A percentile compares a stretch with the other conserved stretches of the same genome.
These are phyloP conservation scores for Corchorus olitorius DNA, from an alignment of 345 rosid species.

Conservation along the genomic window DNA sequence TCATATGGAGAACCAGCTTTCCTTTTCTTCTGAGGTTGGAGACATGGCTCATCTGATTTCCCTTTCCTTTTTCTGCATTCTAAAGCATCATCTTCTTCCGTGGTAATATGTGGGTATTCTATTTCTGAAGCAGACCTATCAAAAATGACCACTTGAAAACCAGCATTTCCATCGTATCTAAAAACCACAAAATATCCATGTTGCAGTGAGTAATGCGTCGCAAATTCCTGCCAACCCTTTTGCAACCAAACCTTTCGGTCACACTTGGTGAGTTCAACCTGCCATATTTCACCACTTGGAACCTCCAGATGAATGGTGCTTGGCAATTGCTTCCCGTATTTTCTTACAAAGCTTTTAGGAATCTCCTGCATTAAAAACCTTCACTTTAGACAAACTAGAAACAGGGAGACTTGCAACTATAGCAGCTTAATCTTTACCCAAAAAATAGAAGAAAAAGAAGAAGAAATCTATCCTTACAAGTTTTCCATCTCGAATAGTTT, in stretches of 20 bases:
- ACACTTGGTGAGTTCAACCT: constrained; percentile 23
- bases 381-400: no score
- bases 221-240: constrained; percentile 41
- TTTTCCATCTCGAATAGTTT: no score
- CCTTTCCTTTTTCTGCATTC: not conserved
- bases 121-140: constrained; percentile 27
- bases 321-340: constrained; percentile 19
- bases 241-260: constrained; percentile 20
- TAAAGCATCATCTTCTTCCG: not conserved
- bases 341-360: constrained; percentile 19
- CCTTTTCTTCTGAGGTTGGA: not conserved
- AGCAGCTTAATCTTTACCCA: no score
- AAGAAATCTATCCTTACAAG: no score
- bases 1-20: not conserved
- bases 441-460: no score
- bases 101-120: constrained; percentile 17
- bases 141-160: constrained; percentile 28
- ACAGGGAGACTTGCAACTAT: no score
- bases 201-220: constrained; percentile 22
- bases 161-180: constrained; percentile 19
- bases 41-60: not conserved
- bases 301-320: constrained; percentile 18
- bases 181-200: constrained; percentile 32
- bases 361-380: no score
- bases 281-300: constrained; percentile 32